Base-by-base conservation (phyloP, 176 grass and related monocot species). In the Cenchrus fungigraminus region DNA sequence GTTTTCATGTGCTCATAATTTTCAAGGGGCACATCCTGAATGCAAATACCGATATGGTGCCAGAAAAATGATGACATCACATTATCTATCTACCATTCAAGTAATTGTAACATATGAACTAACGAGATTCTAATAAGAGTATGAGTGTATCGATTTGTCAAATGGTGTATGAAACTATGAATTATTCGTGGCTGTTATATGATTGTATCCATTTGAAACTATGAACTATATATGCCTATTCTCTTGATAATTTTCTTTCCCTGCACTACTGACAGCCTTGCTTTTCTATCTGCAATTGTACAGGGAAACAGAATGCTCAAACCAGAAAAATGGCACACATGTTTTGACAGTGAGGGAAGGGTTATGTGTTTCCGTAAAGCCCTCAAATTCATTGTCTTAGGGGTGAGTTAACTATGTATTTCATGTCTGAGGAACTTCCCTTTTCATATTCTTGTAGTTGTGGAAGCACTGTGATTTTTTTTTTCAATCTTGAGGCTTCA, bases 271-370 rank as follows among this genome's bases (percentile, higher is more conserved):
- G 51, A 71, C 50, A 15, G 12, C 61, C 19, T 71, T 69, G 64
- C 47, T 59, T 50, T 61, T 76, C 52, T 71, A 46, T 73, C 72
- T 73, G 37, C 12, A 44, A 78, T 82, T 5, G 8, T 75, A 62
- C 84, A 98, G 97, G 89, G 97, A 68, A 84, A 74, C 79, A 95
- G 94, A 83, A 89, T 94, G 90, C 97, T 98, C 40, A 96, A 92
- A 77, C 90, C 91, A 32, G 97, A 98, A 78, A 98, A 94, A 86
- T 98, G 97, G 97, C 90, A 92, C 6, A 11, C 91, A 34, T 87
- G 86, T 80, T 96, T 98, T 54, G 91, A 98, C 51, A 63, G 65
- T 46, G 91, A 98, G 3, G 93, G 97, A 40, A 98, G 82, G 81
- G 91, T 88, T 82, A 82, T 89, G 57, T 90, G 88, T 81, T 96